Conservation (phyloP, 371 early-diverging fungal species). For the Mucor ambiguus region DNA sequence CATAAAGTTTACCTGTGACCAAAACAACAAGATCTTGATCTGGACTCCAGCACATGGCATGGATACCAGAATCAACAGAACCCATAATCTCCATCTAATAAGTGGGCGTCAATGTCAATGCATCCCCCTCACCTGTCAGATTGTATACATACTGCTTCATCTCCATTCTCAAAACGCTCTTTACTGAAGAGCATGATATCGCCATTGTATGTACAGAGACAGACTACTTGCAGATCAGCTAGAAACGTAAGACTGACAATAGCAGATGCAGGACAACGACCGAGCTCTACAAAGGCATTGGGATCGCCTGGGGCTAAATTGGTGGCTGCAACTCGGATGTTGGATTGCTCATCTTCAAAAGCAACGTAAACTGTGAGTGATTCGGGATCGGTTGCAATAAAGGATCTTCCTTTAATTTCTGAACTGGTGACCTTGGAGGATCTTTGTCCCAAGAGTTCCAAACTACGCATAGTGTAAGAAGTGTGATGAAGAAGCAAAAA, state of each 20-base stretch:
- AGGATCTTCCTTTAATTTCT: slow-evolving; percentile 34
- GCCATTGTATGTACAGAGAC: slow-evolving; percentile 66
- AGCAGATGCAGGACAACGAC: slow-evolving; percentile 12
- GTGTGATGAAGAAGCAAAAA: background rate
- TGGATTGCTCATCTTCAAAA: slow-evolving; percentile 38
- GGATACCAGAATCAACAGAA: slow-evolving; percentile 79
- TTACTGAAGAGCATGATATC: slow-evolving; percentile 71
- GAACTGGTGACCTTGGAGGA: slow-evolving; percentile 30
- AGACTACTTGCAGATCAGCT: slow-evolving; percentile 67
- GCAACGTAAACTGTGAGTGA: slow-evolving; percentile 52
- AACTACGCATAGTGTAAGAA: slow-evolving; percentile 40
- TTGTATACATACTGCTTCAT: slow-evolving; percentile 40
- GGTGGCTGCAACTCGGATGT: slow-evolving; percentile 31
- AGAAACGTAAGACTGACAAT: slow-evolving; percentile 64
- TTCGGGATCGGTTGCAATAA: slow-evolving; percentile 56
- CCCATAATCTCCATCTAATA: slow-evolving; percentile 69
- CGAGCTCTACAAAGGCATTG: slow-evolving; percentile 32
- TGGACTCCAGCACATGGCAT: slow-evolving; percentile 87
- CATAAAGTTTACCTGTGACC: slow-evolving; percentile 63
- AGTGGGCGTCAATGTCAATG: background rate
- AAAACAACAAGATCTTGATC: slow-evolving; percentile 88
- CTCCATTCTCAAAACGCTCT: slow-evolving; percentile 52
- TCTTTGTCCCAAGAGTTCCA: slow-evolving; percentile 40
- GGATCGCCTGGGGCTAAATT: slow-evolving; percentile 31
- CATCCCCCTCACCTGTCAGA: background rate